These are phyloP conservation scores for Sporobolomyces pararoseus DNA, from an alignment of 768 basidiomycete genomes.

Conservation along the genomic window DNA sequence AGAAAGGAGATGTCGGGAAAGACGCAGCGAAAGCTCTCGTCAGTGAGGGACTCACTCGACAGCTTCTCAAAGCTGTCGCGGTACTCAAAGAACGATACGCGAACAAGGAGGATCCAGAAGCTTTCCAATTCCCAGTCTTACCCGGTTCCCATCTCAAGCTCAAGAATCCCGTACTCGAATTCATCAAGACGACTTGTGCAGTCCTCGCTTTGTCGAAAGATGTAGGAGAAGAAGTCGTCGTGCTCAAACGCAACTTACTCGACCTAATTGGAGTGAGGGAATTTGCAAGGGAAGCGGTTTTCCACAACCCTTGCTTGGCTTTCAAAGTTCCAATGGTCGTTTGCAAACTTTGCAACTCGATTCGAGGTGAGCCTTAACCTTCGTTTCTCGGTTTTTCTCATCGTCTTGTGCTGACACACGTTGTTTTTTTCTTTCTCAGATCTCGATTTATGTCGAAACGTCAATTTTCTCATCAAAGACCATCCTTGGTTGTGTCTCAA, in stretches of 20 bases:
- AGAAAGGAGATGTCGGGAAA: constrained; percentile 64
- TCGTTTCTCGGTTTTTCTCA: not conserved
- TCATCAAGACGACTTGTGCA: constrained; percentile 80
- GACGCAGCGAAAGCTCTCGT: constrained; percentile 72
- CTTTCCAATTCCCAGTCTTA: constrained; percentile 73
- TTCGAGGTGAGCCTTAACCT: constrained; percentile 33
- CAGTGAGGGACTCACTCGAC: constrained; percentile 71
- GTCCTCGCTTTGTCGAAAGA: constrained; percentile 73
- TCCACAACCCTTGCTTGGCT: constrained; percentile 83
- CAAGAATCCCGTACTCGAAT: constrained; percentile 77
- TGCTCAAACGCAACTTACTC: constrained; percentile 81
- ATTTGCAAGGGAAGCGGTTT: constrained; percentile 72
- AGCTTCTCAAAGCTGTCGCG: constrained; percentile 64
- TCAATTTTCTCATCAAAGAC: constrained; percentile 60
- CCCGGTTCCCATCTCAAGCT: constrained; percentile 80
- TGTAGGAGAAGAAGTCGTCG: constrained; percentile 77
- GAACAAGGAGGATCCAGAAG: constrained; percentile 22
- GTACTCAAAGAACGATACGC: constrained; percentile 58
- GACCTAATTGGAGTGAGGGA: constrained; percentile 82
- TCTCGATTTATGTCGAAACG: constrained; percentile 91
- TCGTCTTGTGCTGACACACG: not conserved
- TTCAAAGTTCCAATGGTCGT: constrained; percentile 80
- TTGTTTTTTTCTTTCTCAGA: constrained; percentile 54
- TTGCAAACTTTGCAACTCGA: constrained; percentile 62
- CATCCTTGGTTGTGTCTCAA: constrained; percentile 60